Conservation (phyloP, 495 filamentous ascomycete genomes). For the Choiromyces venosus region DNA sequence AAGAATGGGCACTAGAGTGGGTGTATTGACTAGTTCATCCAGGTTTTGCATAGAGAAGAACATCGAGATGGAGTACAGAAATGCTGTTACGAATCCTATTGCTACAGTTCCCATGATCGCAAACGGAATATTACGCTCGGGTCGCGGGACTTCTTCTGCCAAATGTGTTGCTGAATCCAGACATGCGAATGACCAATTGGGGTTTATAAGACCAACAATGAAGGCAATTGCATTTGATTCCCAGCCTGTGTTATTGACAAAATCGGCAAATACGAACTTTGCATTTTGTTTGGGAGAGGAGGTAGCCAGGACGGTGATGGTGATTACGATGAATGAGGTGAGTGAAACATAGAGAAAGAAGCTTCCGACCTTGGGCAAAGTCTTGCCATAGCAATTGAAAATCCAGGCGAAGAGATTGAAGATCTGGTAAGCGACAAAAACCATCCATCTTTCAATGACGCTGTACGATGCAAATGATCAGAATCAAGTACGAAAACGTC, state of each 20-base stretch:
- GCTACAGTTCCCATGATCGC: conserved; percentile 57
- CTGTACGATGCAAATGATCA: conserved; percentile 34
- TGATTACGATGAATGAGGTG: conserved; percentile 52
- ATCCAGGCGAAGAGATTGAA: conserved; percentile 55
- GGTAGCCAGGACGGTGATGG: conserved; percentile 53
- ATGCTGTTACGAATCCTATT: conserved; percentile 57
- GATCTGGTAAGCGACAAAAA: conserved; percentile 51
- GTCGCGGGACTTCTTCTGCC: conserved; percentile 57
- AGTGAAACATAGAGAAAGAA: conserved; percentile 50
- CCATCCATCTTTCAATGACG: conserved; percentile 53
- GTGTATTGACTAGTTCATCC: conserved; percentile 45
- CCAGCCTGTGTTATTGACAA: conserved; percentile 62
- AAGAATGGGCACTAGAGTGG: conserved; percentile 55
- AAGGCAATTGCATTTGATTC: conserved; percentile 56
- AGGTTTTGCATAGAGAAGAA: conserved; percentile 58
- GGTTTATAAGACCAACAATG: conserved; percentile 59
- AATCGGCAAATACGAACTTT: conserved; percentile 58
- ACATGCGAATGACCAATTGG: conserved; percentile 58
- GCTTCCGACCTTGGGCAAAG: conserved; percentile 50
- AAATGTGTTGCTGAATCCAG: conserved; percentile 59
- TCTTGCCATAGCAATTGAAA: conserved; percentile 57
- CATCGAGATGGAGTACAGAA: conserved; percentile 54
- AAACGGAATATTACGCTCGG: conserved; percentile 49
- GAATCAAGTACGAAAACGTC: background rate
- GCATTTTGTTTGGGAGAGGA: conserved; percentile 53